Evolutionary conservation across 73 alveolate genomes (phyloP), one percentile per base, ranked within the genome.

Genomic region (Uronychia binucleata): DNA sequence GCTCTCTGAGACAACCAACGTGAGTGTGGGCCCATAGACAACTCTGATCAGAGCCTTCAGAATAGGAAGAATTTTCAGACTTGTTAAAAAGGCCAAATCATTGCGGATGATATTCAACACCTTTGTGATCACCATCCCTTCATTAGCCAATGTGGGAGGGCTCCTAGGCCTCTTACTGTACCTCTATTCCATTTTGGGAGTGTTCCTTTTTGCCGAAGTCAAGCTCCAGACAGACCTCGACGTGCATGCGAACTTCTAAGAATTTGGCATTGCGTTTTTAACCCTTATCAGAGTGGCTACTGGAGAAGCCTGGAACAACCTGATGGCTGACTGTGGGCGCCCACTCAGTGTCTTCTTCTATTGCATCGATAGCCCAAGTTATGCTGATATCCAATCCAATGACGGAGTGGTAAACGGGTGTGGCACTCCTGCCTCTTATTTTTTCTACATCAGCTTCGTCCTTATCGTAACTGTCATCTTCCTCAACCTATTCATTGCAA

Each of bases 141-240:
- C 99, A 0, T 84, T 97, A 77, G 93, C 98, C 19, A 97, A 97
- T 94, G 98, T 97, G 8, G 93, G 96, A 74, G 84, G 97, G 8
- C 82, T 97, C 34, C 91, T 97, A 93, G 75, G 96, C 31, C 87
- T 97, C n/a, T 89, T 97, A 31, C 91, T 96, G 82, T 96, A 94
- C 77, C 95, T 96, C 19, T 96, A 93, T 78, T 94, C 99, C 5
- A 92, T 97, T 32, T 84, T 96, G 8, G 99, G 99, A 19, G 95
- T 97, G 28, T 95, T 93, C 88, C 90, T 97, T 33, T 97, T 95
- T 90, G 95, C 91, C 33, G 89, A 59, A 31, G 90, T 96, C 27
- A 84, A 60, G 34, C 78, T 80, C 74, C 88, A 95, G n/a, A 86
- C 86, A 29, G 1, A 34, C 67, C 67, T 75, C 27, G 30, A 26